Percentiles rank a stretch among this genome's conserved stretches.
phyloP scores from a whole-genome alignment of 345 rosid genomes.

The Garcia nutans region DNA sequence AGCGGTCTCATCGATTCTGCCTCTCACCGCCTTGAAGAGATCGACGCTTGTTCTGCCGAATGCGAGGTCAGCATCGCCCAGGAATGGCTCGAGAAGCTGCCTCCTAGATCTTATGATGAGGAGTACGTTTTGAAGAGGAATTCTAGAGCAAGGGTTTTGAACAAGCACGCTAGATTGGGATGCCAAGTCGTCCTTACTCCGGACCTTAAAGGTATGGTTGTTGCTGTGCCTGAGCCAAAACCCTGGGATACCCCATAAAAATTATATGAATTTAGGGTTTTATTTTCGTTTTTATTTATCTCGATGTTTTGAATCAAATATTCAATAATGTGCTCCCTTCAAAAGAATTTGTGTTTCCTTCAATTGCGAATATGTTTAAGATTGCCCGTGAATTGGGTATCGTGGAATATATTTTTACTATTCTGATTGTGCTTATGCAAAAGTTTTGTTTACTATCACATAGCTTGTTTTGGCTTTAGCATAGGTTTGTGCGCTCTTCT shows the following conservation, averaged over 20 bases:
- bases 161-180: constrained; percentile 83
- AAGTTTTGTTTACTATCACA: not conserved
- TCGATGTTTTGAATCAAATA: not conserved
- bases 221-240: constrained; percentile 92
- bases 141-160: constrained; percentile 83
- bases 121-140: constrained; percentile 79
- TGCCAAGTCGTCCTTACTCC: constrained; percentile 82
- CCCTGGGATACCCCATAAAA: constrained; percentile 96
- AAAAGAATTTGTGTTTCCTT: not conserved
- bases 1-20: constrained; percentile 81
- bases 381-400: constrained; percentile 15
- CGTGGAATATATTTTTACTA: not conserved
- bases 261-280: constrained; percentile 3
- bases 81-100: constrained; percentile 90
- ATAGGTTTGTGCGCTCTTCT: not conserved
- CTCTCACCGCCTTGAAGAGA: constrained; percentile 89
- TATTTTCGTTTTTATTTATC: constrained; percentile 14
- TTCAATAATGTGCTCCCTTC: constrained; percentile 19
- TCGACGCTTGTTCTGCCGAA: constrained; percentile 98
- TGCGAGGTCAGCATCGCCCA: constrained; percentile 98
- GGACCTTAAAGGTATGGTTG: constrained; percentile 96
- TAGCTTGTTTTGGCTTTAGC: not conserved
- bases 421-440: not conserved
- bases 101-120: constrained; percentile 87
- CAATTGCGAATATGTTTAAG: not conserved